Evolutionary conservation across 306 rosid species (phyloP).

Genomic region (Cucurbita argyrosperma): DNA sequence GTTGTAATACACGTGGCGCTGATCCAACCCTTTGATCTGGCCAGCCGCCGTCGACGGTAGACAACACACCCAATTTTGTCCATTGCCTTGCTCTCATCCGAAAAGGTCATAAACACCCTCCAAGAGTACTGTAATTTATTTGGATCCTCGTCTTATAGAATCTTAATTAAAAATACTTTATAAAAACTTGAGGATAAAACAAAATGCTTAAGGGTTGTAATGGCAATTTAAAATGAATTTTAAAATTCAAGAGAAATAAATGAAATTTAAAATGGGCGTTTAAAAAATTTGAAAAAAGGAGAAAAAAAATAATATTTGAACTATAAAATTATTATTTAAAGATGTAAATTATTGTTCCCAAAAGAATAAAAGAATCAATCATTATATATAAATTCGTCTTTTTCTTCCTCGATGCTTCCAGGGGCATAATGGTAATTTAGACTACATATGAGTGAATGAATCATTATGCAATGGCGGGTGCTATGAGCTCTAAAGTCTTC

Average conservation of each 20-base stretch:
- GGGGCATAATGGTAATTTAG: conserved; percentile 1
- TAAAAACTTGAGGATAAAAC: too few relatives aligned
- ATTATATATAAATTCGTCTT: neutral
- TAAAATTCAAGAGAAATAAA: too few relatives aligned
- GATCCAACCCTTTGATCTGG: neutral
- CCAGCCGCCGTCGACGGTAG: neutral
- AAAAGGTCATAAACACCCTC: neutral
- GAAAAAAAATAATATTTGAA: too few relatives aligned
- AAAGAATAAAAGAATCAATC: too few relatives aligned
- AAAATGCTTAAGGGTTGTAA: too few relatives aligned
- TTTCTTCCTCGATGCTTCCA: neutral
- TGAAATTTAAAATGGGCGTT: too few relatives aligned
- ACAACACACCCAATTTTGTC: neutral
- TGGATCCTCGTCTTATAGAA: too few relatives aligned
- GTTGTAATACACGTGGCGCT: neutral
- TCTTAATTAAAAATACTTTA: too few relatives aligned
- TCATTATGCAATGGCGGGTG: neutral
- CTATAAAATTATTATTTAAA: too few relatives aligned
- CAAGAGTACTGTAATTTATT: neutral
- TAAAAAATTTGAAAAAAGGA: too few relatives aligned
- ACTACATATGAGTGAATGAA: neutral
- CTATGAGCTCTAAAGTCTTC: neutral
- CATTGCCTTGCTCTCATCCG: neutral
- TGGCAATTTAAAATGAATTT: too few relatives aligned
- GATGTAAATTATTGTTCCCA: too few relatives aligned